These are phyloP conservation scores for Suhomyces emberorum DNA, from an alignment of 805 yeast species.

Conservation along the genomic window DNA sequence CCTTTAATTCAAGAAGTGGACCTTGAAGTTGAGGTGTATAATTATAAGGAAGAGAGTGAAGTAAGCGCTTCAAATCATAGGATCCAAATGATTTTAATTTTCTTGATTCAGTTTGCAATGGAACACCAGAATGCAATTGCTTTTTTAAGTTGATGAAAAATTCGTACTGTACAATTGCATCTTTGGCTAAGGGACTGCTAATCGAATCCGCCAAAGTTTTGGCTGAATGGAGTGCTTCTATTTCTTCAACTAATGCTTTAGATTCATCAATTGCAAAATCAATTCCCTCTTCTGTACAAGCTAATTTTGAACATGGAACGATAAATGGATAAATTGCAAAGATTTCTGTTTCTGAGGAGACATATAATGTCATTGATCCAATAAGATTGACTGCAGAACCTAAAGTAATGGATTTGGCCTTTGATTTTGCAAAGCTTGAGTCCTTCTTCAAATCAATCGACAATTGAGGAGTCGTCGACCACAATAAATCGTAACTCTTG, in stretches of 20 bases:
- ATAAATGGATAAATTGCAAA: conserved; percentile 30
- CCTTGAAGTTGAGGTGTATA: conserved; percentile 22
- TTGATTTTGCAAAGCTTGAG: conserved; percentile 10
- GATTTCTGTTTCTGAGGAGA: conserved; percentile 18
- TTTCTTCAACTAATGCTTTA: conserved; percentile 10
- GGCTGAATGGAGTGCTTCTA: conserved; percentile 9
- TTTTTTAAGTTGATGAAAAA: conserved; percentile 11
- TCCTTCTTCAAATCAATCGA: conserved; percentile 13
- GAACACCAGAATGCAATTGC: conserved; percentile 10
- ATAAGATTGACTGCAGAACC: conserved; percentile 22
- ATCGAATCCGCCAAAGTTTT: conserved; percentile 7
- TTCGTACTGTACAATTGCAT: conserved; percentile 17
- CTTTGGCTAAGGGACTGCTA: conserved; percentile 11
- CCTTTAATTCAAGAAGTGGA: conserved; percentile 11
- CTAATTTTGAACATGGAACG: conserved; percentile 13
- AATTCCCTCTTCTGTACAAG: conserved; percentile 14
- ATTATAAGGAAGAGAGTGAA: background rate
- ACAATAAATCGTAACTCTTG: conserved; percentile 17
- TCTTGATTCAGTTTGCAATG: conserved; percentile 12
- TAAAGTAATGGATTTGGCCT: conserved; percentile 25
- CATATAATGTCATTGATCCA: conserved; percentile 30
- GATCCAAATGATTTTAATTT: background rate
- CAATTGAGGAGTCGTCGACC: conserved; percentile 16
- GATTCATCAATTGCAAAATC: conserved; percentile 14
- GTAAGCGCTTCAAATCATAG: conserved; percentile 1